Base-by-base conservation (phyloP, 2,329 filamentous ascomycete species). In the Meredithiella fracta region DNA sequence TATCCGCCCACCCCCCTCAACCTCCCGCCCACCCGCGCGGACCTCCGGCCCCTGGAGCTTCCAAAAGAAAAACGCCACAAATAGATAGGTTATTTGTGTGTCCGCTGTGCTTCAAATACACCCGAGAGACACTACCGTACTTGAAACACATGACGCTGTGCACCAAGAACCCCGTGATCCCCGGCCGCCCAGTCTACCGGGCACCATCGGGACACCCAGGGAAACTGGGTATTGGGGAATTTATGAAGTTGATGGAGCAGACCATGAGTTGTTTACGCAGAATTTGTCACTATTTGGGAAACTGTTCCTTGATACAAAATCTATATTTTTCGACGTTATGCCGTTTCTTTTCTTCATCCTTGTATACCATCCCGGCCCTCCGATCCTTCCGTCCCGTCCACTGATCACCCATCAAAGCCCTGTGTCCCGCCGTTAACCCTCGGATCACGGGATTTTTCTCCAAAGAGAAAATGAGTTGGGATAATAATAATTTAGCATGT, bases 381-480 rank as follows among this genome's bases (percentile, higher is more conserved):
- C 61, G 8, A 63, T 60, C 14, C 26, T 26, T 38, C 17, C 62
- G 37, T 55, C 6, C 53, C 42, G 3, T 8, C 31, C 11, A 54
- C 55, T 1, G 2, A 8, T 7, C 15, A 20, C 3, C 2, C 37
- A 2, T 26, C 31, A 9, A 9, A n/a, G 6, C 31, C 47, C 26
- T 38, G 25, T 23, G 15, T 57, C 14, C 55, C 56, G 7, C 54
- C 50, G 44, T 34, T 56, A 8, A 59, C 50, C 66, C 67, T 65
- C 68, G 20, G 80, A 82, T 96, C 29, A 79, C 91, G 1, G 92
- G 92, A n/a, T 97, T 97, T 75, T 98, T 97, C 72, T 94, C 86
- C 60, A 97, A 98, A 67, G 92, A 98, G 68, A 97, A 97, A 67
- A 85, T 96, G 74, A 95, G 88, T 2, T 98, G 92, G 91, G 92